phyloP scores from a whole-genome alignment of 768 basidiomycete genomes.

The Melanogaster broomeanus region DNA sequence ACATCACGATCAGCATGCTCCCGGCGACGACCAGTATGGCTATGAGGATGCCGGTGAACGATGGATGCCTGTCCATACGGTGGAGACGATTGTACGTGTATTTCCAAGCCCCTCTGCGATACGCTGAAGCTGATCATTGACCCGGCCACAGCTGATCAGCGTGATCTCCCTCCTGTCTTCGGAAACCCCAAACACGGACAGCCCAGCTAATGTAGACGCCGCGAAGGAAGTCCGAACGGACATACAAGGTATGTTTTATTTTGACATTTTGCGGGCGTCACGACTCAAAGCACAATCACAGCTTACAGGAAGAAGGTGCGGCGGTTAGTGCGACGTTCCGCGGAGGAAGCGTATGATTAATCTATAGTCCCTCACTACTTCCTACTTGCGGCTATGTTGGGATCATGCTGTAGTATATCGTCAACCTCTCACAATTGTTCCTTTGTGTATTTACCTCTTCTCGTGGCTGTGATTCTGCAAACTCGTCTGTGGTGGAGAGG shows the following conservation, averaged over 20 bases:
- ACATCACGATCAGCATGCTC: conserved; percentile 67
- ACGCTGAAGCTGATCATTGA: background rate
- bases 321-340: conserved; percentile 79
- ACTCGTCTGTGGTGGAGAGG: too few species aligned
- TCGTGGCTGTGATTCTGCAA: background rate
- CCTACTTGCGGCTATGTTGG: too few species aligned
- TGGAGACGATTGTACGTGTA: conserved; percentile 86
- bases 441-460: background rate
- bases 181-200: conserved; percentile 87
- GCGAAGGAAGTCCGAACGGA: conserved; percentile 83
- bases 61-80: conserved; percentile 97
- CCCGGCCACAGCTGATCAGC: conserved; percentile 74
- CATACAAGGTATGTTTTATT: conserved; percentile 47
- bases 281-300: conserved; percentile 32
- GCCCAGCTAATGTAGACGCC: conserved; percentile 95
- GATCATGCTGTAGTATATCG: conserved; percentile 16
- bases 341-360: conserved; percentile 85
- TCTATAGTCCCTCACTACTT: background rate
- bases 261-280: background rate
- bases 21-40: conserved; percentile 95
- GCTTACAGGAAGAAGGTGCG: conserved; percentile 97
- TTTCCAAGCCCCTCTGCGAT: background rate
- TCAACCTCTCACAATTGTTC: conserved; percentile 4
- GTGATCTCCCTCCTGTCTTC: conserved; percentile 96
- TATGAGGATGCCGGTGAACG: conserved; percentile 97